Percentiles rank a stretch among this genome's conserved stretches.
phyloP scores from a whole-genome alignment of 345 rosid genomes.

The Cardamine resedifolia region DNA sequence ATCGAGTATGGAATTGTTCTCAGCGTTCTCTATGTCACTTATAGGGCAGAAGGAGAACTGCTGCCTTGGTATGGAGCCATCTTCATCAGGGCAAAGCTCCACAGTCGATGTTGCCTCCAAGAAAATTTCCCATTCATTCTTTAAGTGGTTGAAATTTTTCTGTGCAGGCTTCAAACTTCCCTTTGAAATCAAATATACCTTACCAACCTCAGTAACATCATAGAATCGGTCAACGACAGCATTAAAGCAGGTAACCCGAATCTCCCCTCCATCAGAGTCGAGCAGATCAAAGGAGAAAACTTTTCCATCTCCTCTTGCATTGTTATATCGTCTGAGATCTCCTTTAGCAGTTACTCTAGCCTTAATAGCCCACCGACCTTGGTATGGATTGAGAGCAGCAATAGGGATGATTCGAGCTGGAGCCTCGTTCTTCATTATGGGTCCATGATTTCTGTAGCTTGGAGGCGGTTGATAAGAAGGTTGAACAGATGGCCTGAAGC shows the following conservation, averaged over 20 bases:
- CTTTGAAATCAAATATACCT: slow-evolving; percentile 77
- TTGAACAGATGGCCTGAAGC: slow-evolving; percentile 65
- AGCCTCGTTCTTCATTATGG: slow-evolving; percentile 89
- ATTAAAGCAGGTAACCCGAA: slow-evolving; percentile 86
- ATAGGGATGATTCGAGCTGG: slow-evolving; percentile 79
- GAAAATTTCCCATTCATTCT: slow-evolving; percentile 88
- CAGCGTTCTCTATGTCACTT: slow-evolving; percentile 74
- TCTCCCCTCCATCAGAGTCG: slow-evolving; percentile 91
- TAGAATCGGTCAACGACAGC: slow-evolving; percentile 80
- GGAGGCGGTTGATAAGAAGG: slow-evolving; percentile 82
- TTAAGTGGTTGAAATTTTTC: slow-evolving; percentile 85
- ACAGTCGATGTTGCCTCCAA: slow-evolving; percentile 79
- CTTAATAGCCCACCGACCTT: slow-evolving; percentile 91
- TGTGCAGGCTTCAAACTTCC: slow-evolving; percentile 88
- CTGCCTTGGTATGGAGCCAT: slow-evolving; percentile 78
- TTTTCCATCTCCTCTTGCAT: slow-evolving; percentile 89
- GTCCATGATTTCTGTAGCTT: slow-evolving; percentile 66
- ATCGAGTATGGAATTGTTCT: slow-evolving; percentile 75
- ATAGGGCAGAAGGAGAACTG: slow-evolving; percentile 84
- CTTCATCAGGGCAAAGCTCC: slow-evolving; percentile 77
- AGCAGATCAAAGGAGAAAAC: slow-evolving; percentile 92
- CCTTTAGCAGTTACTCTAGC: slow-evolving; percentile 93
- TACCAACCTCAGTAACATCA: slow-evolving; percentile 74
- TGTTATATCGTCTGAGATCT: slow-evolving; percentile 82
- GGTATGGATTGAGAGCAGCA: slow-evolving; percentile 85